phyloP scores from a whole-genome alignment of 1,139 yeast species.

The Debaryomyces nepalensis region DNA sequence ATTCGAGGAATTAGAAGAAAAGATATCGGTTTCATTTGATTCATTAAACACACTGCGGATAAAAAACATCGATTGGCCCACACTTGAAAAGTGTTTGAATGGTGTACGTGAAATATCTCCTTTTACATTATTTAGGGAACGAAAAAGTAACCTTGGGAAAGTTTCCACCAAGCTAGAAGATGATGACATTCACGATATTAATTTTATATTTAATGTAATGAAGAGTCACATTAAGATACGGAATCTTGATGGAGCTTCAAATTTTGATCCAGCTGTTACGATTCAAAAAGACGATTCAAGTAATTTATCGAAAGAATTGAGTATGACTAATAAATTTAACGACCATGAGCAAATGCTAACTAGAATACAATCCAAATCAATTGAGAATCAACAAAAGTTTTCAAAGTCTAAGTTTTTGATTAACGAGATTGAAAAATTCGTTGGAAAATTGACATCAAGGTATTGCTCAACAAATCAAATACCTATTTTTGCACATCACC shows the following conservation, averaged over 20 bases:
- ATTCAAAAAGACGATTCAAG: constrained; percentile 13
- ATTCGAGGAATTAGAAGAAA: constrained; percentile 30
- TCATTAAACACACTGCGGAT: constrained; percentile 28
- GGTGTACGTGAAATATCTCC: constrained; percentile 35
- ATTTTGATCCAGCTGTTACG: constrained; percentile 13
- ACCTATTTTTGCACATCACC: constrained; percentile 33
- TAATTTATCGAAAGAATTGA: constrained; percentile 14
- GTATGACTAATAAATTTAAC: constrained; percentile 13
- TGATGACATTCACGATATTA: constrained; percentile 39
- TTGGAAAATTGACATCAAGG: constrained; percentile 29
- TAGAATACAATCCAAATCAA: constrained; percentile 9
- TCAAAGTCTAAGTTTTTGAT: constrained; percentile 28
- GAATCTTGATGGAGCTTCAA: constrained; percentile 37
- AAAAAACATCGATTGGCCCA: constrained; percentile 25
- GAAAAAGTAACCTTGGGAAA: constrained; percentile 1
- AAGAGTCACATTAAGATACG: constrained; percentile 38
- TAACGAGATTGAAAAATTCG: constrained; percentile 33
- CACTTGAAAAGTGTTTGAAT: constrained; percentile 33
- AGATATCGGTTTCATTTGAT: constrained; percentile 36
- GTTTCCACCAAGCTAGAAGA: constrained; percentile 17
- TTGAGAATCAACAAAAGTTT: constrained; percentile 4
- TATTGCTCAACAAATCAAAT: constrained; percentile 31
- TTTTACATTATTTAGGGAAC: constrained; percentile 33
- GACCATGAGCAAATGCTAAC: constrained; percentile 17
- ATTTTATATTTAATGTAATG: constrained; percentile 37